phyloP scores from a whole-genome alignment of 495 filamentous ascomycete species.

The Platismatia glauca region DNA sequence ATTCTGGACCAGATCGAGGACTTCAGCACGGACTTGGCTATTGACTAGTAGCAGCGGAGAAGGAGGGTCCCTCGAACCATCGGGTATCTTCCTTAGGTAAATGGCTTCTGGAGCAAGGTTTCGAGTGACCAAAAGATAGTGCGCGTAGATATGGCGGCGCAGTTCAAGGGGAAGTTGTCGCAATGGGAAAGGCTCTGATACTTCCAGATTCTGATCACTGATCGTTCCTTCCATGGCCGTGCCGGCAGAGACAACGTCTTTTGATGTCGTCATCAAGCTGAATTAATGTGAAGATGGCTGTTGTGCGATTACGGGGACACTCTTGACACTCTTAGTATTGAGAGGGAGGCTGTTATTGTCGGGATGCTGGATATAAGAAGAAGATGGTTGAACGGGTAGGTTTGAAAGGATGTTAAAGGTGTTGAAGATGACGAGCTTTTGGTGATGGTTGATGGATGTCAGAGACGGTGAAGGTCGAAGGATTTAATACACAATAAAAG shows the following conservation, averaged over 20 bases:
- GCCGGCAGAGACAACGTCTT: background rate
- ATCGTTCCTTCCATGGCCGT: background rate
- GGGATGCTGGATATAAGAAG: no score
- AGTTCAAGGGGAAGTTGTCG: slow-evolving; percentile 2
- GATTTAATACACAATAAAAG: background rate
- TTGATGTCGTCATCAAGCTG: background rate
- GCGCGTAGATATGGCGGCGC: slow-evolving; percentile 1
- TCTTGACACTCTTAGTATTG: background rate
- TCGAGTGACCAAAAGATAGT: background rate
- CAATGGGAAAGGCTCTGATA: background rate
- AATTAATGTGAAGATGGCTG: background rate
- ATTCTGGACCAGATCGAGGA: background rate
- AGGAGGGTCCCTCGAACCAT: slow-evolving; percentile 1
- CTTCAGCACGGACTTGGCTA: slow-evolving; percentile 3
- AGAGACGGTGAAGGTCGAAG: background rate
- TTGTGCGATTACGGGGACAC: background rate
- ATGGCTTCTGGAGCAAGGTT: background rate
- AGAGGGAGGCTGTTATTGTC: background rate
- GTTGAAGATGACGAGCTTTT: background rate
- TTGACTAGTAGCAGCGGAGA: slow-evolving; percentile 10
- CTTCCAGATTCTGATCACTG: background rate
- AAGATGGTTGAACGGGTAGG: no score
- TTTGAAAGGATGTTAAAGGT: background rate
- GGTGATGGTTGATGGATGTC: background rate
- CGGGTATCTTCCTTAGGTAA: background rate